Evolutionary conservation across 352 stramenopile species (phyloP).

Genomic region (Globisporangium echinulatum): DNA sequence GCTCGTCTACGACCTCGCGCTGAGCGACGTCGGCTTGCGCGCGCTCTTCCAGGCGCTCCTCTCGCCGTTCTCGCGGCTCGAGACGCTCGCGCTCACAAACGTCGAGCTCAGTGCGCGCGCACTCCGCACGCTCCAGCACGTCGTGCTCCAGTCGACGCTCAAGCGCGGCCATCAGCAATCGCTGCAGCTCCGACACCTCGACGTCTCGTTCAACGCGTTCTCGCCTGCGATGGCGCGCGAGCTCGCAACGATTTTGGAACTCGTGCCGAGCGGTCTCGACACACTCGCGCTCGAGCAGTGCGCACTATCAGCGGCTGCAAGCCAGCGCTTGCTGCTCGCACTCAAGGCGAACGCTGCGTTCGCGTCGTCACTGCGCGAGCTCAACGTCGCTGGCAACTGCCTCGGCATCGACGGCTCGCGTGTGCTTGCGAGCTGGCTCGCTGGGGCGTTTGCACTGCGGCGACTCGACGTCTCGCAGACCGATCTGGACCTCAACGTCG

Average conservation of each 20-base stretch:
- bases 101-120: conserved; percentile 29
- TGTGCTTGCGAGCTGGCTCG: conserved; percentile 47
- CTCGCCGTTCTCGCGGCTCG: conserved; percentile 25
- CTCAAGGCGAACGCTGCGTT: conserved; percentile 46
- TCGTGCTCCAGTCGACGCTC: conserved; percentile 51
- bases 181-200: conserved; percentile 31
- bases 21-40: conserved; percentile 34
- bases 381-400: conserved; percentile 62
- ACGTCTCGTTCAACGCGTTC: conserved; percentile 69
- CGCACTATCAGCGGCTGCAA: conserved; percentile 22
- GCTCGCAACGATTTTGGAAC: conserved; percentile 41
- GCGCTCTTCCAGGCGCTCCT: conserved; percentile 49
- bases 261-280: conserved; percentile 40
- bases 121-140: conserved; percentile 42
- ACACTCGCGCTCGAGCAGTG: conserved; percentile 58
- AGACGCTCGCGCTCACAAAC: conserved; percentile 42
- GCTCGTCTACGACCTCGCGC: conserved; percentile 35
- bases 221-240: conserved; percentile 37
- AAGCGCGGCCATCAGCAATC: conserved; percentile 15
- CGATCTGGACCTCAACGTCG: conserved; percentile 41
- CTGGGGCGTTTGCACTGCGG: conserved; percentile 41
- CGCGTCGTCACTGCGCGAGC: conserved; percentile 33
- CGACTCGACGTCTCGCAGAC: conserved; percentile 58
- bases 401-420: conserved; percentile 39
- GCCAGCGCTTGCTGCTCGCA: conserved; percentile 28